Percentiles rank a stretch among this genome's conserved stretches.
Conservation (phyloP, 345 rosid genomes). For the Murraya paniculata region DNA sequence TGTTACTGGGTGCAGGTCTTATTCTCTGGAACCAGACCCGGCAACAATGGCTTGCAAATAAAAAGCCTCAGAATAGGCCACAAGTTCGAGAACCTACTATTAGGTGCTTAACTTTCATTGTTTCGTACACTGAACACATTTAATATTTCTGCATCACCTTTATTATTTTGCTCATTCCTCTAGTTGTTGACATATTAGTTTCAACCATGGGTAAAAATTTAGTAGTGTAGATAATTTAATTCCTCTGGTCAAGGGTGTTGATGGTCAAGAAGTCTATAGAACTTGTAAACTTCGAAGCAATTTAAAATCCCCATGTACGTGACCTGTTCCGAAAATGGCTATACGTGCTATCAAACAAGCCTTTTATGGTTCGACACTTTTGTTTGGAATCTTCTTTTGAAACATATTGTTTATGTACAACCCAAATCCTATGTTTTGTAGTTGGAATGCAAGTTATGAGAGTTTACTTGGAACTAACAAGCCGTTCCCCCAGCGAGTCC, state of each 20-base stretch:
- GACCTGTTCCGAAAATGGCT: background rate
- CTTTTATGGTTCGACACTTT: background rate
- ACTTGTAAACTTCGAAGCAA: background rate
- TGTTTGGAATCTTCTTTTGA: background rate
- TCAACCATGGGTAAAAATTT: background rate
- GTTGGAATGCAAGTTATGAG: conserved; percentile 71
- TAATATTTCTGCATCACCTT: background rate
- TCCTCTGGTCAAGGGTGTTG: background rate
- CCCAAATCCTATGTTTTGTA: conserved; percentile 19
- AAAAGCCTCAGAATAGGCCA: conserved; percentile 27
- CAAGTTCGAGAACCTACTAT: conserved; percentile 62
- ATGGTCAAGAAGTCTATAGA: background rate
- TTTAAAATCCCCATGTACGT: background rate
- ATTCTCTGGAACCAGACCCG: conserved; percentile 72
- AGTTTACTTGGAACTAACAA: conserved; percentile 58
- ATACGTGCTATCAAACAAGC: background rate
- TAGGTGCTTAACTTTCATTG: conserved; percentile 37
- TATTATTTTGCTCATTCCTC: background rate
- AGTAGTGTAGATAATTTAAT: background rate
- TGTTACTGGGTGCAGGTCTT: conserved; percentile 41
- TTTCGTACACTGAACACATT: background rate
- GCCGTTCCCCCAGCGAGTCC: conserved; percentile 57
- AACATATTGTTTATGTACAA: background rate
- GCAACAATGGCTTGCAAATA: conserved; percentile 65
- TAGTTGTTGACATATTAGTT: background rate